These are phyloP conservation scores for Wickerhamiella sorbophila DNA, from an alignment of 805 yeast genomes.

Conservation along the genomic window DNA sequence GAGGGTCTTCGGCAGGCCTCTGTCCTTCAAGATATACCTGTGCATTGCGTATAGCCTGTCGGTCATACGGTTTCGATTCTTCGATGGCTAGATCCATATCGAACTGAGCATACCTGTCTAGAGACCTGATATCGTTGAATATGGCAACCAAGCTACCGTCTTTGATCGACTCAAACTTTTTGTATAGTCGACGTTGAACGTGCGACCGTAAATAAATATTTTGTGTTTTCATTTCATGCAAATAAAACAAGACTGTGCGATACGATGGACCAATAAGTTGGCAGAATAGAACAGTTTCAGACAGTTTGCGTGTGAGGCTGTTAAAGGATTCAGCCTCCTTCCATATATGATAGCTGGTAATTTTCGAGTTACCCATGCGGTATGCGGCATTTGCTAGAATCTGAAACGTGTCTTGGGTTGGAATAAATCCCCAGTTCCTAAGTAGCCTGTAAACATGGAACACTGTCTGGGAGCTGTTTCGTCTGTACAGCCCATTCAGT, in stretches of 20 bases:
- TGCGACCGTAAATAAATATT: constrained; percentile 12
- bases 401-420: constrained; percentile 12
- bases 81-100: constrained; percentile 7
- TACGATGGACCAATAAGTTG: constrained; percentile 17
- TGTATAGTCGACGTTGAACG: constrained; percentile 9
- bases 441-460: constrained; percentile 12
- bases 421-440: constrained; percentile 3
- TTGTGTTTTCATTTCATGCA: constrained; percentile 19
- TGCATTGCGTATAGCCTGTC: constrained; percentile 15
- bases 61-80: constrained; percentile 6
- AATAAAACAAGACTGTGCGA: constrained; percentile 13
- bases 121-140: constrained; percentile 2
- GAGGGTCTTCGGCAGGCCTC: constrained; percentile 2
- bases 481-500: constrained; percentile 10
- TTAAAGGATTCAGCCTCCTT: constrained; percentile 9
- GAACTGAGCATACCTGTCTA: constrained; percentile 1
- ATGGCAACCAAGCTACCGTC: constrained; percentile 6
- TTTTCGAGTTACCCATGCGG: constrained; percentile 22
- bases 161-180: constrained; percentile 6
- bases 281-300: constrained; percentile 18
- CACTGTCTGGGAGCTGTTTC: constrained; percentile 11
- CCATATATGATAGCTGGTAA: constrained; percentile 17
- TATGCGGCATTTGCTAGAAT: constrained; percentile 17
- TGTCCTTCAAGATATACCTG: constrained; percentile 7
- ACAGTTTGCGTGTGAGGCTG: constrained; percentile 11